A percentile compares a stretch with the other conserved stretches of the same genome.
These are phyloP conservation scores for Verticillium zaregamsianum DNA, from an alignment of 2,329 filamentous ascomycete genomes.

Conservation along the genomic window DNA sequence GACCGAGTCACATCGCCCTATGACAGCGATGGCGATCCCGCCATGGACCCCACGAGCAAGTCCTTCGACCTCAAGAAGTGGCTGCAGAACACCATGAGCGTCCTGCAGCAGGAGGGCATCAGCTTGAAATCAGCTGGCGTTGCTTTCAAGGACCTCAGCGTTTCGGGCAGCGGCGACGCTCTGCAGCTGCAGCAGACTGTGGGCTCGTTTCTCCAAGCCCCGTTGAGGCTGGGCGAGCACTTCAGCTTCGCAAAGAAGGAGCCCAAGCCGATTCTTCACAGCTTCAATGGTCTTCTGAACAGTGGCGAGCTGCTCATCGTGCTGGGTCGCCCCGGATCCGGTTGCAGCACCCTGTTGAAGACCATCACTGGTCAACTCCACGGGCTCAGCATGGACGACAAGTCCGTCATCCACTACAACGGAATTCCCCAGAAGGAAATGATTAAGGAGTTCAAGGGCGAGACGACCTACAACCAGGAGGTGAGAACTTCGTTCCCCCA, in stretches of 20 bases:
- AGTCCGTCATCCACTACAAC: constrained; percentile 57
- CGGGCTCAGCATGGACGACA: constrained; percentile 47
- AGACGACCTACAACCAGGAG: constrained; percentile 73
- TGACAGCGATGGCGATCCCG: constrained; percentile 18
- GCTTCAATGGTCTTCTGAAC: constrained; percentile 61
- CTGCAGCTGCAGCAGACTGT: constrained; percentile 68
- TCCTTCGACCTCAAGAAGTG: constrained; percentile 38
- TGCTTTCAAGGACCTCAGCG: constrained; percentile 60
- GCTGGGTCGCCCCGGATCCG: constrained; percentile 61
- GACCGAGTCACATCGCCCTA: constrained; percentile 1
- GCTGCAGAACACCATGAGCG: constrained; percentile 31
- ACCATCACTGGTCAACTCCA: constrained; percentile 56
- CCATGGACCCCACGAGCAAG: constrained; percentile 30
- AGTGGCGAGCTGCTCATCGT: constrained; percentile 66
- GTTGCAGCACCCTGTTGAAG: constrained; percentile 62
- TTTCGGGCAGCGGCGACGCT: constrained; percentile 63
- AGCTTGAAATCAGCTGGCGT: constrained; percentile 52
- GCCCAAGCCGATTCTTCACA: constrained; percentile 56
- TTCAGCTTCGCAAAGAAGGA: constrained; percentile 41
- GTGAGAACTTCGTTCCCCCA: constrained; percentile 19
- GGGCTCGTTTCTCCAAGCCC: constrained; percentile 51
- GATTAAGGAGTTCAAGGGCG: constrained; percentile 58
- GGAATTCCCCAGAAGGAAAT: constrained; percentile 52
- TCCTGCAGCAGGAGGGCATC: constrained; percentile 51
- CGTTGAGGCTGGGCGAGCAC: constrained; percentile 52